Percentiles rank a stretch among this genome's conserved stretches.
phyloP scores from a whole-genome alignment of 2,329 filamentous ascomycete genomes.

The Botryotinia convoluta region DNA sequence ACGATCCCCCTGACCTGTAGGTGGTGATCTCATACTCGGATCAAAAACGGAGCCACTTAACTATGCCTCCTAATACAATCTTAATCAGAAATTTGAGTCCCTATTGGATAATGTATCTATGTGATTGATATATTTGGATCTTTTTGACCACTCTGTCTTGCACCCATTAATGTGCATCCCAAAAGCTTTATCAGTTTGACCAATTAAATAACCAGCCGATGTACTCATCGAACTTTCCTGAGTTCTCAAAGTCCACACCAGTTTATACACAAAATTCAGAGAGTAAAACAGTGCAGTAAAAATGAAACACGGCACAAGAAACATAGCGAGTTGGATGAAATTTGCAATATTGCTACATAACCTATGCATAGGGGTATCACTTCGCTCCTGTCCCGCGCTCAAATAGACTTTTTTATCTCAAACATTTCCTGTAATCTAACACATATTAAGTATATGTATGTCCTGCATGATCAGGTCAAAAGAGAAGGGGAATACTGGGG shows the following conservation, averaged over 20 bases:
- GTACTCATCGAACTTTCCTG: neutral
- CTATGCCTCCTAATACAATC: neutral
- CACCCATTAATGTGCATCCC: neutral
- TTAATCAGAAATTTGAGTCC: neutral
- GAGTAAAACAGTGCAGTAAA: neutral
- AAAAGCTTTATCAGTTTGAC: neutral
- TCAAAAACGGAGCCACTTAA: neutral
- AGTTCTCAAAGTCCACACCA: neutral
- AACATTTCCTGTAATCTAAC: neutral
- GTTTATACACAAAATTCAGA: too few relatives aligned
- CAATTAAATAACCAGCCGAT: neutral
- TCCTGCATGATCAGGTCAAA: neutral
- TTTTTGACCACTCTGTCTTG: neutral
- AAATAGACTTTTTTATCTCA: neutral
- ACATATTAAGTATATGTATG: neutral
- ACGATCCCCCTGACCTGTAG: neutral
- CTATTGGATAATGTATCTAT: neutral
- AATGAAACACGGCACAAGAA: neutral
- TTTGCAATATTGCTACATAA: neutral
- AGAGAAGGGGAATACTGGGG: neutral
- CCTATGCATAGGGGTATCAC: neutral
- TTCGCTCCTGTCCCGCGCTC: neutral
- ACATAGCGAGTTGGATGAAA: neutral
- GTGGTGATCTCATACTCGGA: neutral
- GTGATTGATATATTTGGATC: neutral